Evolutionary conservation across 129 eudicot species (phyloP), one percentile per base, ranked within the genome.

Genomic region (Oenanthe sinensis): DNA sequence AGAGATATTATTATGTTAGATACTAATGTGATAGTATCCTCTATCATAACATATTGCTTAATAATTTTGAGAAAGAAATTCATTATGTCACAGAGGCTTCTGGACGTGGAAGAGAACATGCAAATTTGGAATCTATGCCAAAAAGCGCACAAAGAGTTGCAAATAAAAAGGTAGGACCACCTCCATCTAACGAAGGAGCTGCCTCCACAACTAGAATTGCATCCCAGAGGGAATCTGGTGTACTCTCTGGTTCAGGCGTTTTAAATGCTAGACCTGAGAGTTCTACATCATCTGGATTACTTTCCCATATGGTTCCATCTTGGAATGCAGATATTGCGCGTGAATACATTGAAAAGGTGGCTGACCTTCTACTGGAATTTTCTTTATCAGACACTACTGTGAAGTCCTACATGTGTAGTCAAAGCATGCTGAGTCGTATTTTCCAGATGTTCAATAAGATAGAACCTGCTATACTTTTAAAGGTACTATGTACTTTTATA

Each of bases 371-470:
- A 42, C 92, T 95, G 39, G 94, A 88, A 85, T 95, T 95, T 85
- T 90, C 98, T 26, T 89, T 85, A 75, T 97, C 98, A 3, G 98
- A 95, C 87, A 81, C 97, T 42, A 89, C 90, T 4, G 97, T 95
- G n/a, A 95, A 95, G 80, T 95, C 91, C 46, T 86, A 84, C 88
- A 90, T 95, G 98, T 95, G 98, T 75, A 91, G 89, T 81, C 97
- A 87, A 84, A 95, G 96, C 82, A 83, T 95, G 84, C 93, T 95
- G 22, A 95, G 89, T 80, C 98, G 98, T 19, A 90, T 95, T 81
- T 95, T 95, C 65, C 98, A 95, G 81, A 95, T 95, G 98, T 91
- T 95, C 79, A 95, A 95, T 76, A 91, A 89, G 82, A 89, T 90
- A 67, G 96, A 95, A 75, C 89, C 98, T 40, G 92, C 97, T 42